Base-by-base conservation (phyloP, 2,329 filamentous ascomycete species). In the Neofusicoccum cordaticola region DNA sequence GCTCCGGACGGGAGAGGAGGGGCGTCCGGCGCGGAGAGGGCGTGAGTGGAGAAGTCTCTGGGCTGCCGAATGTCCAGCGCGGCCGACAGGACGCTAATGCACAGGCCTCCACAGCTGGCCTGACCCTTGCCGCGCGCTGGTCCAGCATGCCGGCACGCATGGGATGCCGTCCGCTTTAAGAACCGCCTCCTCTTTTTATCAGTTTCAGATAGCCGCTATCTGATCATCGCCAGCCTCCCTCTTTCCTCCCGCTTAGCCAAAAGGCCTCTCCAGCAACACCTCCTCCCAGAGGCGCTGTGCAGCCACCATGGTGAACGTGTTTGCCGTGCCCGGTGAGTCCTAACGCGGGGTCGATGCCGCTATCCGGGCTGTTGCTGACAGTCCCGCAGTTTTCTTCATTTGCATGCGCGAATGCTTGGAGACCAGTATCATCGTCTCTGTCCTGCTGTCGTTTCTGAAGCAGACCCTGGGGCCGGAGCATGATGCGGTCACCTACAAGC, bases 331-430 rank as follows among this genome's bases (percentile, higher is more conserved):
- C 68, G 80, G 83, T 85, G 72, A 68, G 75, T 66, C n/a, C 50
- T 17, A 35, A n/a, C 19, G 8, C 13, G n/a, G 35, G 19, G 41
- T 0, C 9, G 22, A 12, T 34, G 34, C n/a, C 27, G 27, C 27
- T 31, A 31, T 7, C 27, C 6, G n/a, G 13, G 35, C 11, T 1
- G 2, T 19, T 13, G 53, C 58, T 62, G n/a, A 62, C 58, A n/a
- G 5, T 13, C 3, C 22, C 15, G 8, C 57, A 83, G 86, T 96
- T 63, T 96, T 96, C 81, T 93, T 97, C 81, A 91, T 97, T 75
- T 88, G 91, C 79, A 95, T 96, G 75, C 88, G 93, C 73, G 93
- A 96, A 80, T 87, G 88, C 47, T 81, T 96, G 53, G 92, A 96
- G 81, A 90, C 90, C 0, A 88, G 86, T 72, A 92, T 96, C 73